Conservation (phyloP, 495 filamentous ascomycete species). For the Beverwykella pulmonaria region DNA sequence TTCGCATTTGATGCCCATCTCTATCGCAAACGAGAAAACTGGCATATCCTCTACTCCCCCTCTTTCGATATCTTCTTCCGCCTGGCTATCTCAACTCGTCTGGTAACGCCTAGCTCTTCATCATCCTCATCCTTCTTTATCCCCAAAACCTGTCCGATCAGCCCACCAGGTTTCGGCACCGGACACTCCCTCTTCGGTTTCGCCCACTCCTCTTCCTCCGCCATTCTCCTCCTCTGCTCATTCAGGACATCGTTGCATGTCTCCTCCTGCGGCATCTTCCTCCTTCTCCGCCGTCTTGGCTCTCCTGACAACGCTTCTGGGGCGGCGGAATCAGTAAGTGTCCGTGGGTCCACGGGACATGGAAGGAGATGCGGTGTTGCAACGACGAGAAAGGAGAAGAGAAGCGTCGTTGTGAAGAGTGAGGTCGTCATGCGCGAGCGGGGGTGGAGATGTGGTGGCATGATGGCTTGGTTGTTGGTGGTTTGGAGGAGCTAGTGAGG, state of each 20-base stretch:
- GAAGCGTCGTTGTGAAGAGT: conserved; percentile 91
- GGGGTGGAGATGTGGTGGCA: conserved; percentile 92
- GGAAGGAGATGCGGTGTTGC: conserved; percentile 89
- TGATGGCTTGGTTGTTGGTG: conserved; percentile 44
- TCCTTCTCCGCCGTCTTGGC: conserved; percentile 41
- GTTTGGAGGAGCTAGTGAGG: conserved; percentile 4
- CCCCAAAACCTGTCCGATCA: conserved; percentile 74
- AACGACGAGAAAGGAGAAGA: conserved; percentile 89
- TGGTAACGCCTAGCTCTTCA: conserved; percentile 12
- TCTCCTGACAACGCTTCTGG: conserved; percentile 59
- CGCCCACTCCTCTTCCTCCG: conserved; percentile 16
- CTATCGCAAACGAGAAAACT: background rate
- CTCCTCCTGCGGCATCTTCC: conserved; percentile 27
- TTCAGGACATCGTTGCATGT: conserved; percentile 29
- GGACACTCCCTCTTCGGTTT: conserved; percentile 61
- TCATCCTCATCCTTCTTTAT: conserved; percentile 52
- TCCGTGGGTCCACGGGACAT: conserved; percentile 75
- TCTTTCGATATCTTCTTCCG: background rate
- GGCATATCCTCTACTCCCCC: background rate
- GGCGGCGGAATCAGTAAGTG: conserved; percentile 66
- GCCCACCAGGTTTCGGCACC: conserved; percentile 78
- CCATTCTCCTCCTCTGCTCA: conserved; percentile 18
- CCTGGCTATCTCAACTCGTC: background rate
- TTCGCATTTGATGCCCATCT: background rate
- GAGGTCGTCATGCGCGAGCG: conserved; percentile 86